Percentiles rank a stretch among this genome's conserved stretches.
These are phyloP conservation scores for Pyricularia grisea DNA, from an alignment of 2,329 filamentous ascomycete species.

Conservation along the genomic window DNA sequence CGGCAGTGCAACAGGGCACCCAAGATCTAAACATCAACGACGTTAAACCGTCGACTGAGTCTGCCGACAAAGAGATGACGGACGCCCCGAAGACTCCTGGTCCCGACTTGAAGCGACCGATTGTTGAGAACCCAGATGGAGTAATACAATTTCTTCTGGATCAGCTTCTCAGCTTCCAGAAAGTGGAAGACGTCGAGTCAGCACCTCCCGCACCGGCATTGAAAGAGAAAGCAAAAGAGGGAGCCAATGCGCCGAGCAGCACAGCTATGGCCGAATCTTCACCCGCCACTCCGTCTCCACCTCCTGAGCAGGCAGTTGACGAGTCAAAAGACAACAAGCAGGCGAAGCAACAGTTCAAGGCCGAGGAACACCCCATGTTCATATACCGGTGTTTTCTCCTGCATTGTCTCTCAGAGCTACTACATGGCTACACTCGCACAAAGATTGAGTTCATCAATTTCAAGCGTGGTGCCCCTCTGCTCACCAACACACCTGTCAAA, in stretches of 20 bases:
- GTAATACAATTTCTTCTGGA: constrained; percentile 92
- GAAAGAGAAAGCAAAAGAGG: neutral
- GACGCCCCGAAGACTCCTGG: constrained; percentile 53
- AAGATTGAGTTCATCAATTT: constrained; percentile 99
- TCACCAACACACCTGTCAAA: constrained; percentile 82
- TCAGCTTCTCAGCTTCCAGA: constrained; percentile 83
- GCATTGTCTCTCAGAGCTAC: constrained; percentile 80
- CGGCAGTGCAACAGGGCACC: constrained; percentile 31
- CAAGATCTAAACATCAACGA: constrained; percentile 39
- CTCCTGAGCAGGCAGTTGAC: constrained; percentile 10
- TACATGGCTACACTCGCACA: constrained; percentile 84
- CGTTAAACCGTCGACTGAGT: constrained; percentile 52
- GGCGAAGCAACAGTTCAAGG: constrained; percentile 71
- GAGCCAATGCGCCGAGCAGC: neutral
- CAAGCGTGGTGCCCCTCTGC: constrained; percentile 79
- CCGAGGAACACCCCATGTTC: constrained; percentile 90
- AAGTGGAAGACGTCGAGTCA: constrained; percentile 75
- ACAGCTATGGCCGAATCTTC: neutral
- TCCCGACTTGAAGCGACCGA: constrained; percentile 66
- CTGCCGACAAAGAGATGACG: constrained; percentile 47
- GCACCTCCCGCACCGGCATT: neutral
- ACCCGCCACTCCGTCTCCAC: constrained; percentile 7
- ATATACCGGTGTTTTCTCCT: constrained; percentile 93
- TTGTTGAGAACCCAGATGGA: constrained; percentile 87
- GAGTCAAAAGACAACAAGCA: constrained; percentile 52